These are phyloP conservation scores for Acidiella bohemica DNA, from an alignment of 495 filamentous ascomycete genomes.

Conservation along the genomic window DNA sequence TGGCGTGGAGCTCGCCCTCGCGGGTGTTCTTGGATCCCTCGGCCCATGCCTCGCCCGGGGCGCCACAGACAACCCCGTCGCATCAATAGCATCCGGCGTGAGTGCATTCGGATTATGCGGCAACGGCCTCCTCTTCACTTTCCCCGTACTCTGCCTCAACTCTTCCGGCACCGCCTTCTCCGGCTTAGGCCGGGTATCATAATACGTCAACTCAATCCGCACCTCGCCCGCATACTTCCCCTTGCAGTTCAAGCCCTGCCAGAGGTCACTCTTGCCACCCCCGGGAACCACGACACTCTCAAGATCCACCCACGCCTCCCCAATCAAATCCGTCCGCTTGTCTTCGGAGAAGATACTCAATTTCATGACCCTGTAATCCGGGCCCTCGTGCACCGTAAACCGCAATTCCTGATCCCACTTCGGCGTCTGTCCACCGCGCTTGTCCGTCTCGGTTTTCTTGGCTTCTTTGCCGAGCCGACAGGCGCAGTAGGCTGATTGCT, in stretches of 20 bases:
- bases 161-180: conserved; percentile 32
- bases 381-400: conserved; percentile 88
- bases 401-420: conserved; percentile 97
- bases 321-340: conserved; percentile 89
- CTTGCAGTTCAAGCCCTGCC: conserved; percentile 75
- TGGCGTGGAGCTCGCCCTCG: conserved; percentile 15
- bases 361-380: conserved; percentile 89
- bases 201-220: conserved; percentile 89
- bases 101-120: conserved; percentile 51
- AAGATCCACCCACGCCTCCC: conserved; percentile 78
- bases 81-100: conserved; percentile 23
- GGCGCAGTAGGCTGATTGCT: conserved; percentile 96
- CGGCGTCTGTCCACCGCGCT: conserved; percentile 87
- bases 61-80: conserved; percentile 7
- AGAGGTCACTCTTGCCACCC: conserved; percentile 82
- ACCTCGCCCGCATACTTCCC: conserved; percentile 94
- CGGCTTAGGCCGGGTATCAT: conserved; percentile 72
- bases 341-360: conserved; percentile 96
- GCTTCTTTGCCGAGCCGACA: conserved; percentile 90
- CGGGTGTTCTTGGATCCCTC: conserved; percentile 12
- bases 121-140: conserved; percentile 49
- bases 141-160: neutral
- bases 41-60: conserved; percentile 23
- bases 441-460: conserved; percentile 92
- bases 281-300: conserved; percentile 68